These are phyloP conservation scores for Agarophyton chilense DNA, from an alignment of 23 red algal genomes.

Conservation along the genomic window DNA sequence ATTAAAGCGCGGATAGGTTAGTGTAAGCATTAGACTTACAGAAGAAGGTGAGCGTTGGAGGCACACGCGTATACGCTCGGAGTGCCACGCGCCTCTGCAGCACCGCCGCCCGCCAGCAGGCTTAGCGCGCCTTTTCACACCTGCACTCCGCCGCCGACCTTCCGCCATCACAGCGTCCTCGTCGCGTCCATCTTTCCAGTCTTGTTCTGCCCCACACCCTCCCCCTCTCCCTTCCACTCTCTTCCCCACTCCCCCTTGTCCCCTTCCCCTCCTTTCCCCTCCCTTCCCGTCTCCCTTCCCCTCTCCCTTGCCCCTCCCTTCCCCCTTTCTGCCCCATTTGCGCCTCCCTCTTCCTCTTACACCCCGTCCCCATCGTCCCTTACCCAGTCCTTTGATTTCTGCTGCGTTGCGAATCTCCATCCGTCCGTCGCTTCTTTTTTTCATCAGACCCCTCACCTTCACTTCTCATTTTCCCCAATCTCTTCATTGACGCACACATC, in stretches of 20 bases:
- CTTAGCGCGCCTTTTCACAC: slow-evolving; percentile 27
- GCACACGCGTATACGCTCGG: not conserved
- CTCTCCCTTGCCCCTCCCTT: not conserved
- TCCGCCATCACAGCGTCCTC: slow-evolving; percentile 8
- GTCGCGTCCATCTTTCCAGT: not conserved
- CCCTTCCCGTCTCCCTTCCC: not conserved
- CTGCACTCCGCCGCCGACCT: slow-evolving; percentile 17
- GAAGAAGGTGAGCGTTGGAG: not conserved
- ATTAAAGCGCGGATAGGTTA: not conserved
- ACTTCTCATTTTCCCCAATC: not conserved
- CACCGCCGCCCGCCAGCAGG: not conserved
- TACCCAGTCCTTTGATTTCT: not conserved
- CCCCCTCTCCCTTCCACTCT: slow-evolving; percentile 15
- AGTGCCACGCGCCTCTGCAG: not conserved
- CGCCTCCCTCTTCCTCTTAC: not conserved
- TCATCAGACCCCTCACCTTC: not conserved
- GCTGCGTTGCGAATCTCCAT: not conserved
- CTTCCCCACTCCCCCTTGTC: not conserved
- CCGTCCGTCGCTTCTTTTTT: not conserved
- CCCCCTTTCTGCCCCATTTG: too few relatives aligned
- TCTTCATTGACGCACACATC: not conserved
- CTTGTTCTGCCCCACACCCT: not conserved
- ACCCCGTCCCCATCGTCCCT: not conserved
- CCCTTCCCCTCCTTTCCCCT: not conserved
- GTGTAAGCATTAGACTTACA: not conserved